These are phyloP conservation scores for Sporisorium scitamineum DNA, from an alignment of 1,284 basidiomycete species.

Conservation along the genomic window DNA sequence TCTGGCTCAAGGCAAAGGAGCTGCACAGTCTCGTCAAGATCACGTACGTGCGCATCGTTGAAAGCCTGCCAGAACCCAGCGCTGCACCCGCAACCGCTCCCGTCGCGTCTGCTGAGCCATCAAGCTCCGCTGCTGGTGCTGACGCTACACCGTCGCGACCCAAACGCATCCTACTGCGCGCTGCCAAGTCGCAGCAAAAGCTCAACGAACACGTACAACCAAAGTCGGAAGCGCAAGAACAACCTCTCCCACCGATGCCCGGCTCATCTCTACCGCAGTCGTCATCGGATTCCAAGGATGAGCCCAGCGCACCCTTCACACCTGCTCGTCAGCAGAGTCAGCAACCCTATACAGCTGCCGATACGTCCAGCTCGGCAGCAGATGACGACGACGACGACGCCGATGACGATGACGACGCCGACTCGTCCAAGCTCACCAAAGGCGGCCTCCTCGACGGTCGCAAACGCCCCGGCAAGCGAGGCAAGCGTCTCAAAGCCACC, in stretches of 20 bases:
- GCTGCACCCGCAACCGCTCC: conserved; percentile 16
- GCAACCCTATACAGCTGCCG: conserved; percentile 29
- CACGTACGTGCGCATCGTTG: conserved; percentile 53
- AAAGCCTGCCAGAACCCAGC: conserved; percentile 41
- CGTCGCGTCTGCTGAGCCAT: not conserved
- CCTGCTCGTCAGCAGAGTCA: conserved; percentile 29
- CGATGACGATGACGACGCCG: conserved; percentile 25
- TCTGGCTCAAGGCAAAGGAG: conserved; percentile 84
- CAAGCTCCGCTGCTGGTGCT: not conserved
- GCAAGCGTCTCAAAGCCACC: conserved; percentile 64
- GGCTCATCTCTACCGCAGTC: conserved; percentile 6
- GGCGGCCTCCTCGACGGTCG: conserved; percentile 48
- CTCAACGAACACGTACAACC: conserved; percentile 29
- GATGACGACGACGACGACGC: conserved; percentile 44
- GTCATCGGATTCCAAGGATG: conserved; percentile 1
- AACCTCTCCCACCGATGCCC: conserved; percentile 10
- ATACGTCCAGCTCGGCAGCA: conserved; percentile 31
- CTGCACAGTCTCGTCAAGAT: conserved; percentile 70
- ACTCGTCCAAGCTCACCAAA: conserved; percentile 45
- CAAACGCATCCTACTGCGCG: conserved; percentile 44
- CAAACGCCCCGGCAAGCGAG: conserved; percentile 56
- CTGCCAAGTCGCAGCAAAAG: conserved; percentile 35
- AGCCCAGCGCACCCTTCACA: conserved; percentile 10
- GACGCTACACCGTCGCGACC: conserved; percentile 23
- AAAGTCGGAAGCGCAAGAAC: conserved; percentile 21